These are phyloP conservation scores for Pseudonitzschia delicatissima DNA, from an alignment of 108 stramenopile genomes.

Conservation along the genomic window DNA sequence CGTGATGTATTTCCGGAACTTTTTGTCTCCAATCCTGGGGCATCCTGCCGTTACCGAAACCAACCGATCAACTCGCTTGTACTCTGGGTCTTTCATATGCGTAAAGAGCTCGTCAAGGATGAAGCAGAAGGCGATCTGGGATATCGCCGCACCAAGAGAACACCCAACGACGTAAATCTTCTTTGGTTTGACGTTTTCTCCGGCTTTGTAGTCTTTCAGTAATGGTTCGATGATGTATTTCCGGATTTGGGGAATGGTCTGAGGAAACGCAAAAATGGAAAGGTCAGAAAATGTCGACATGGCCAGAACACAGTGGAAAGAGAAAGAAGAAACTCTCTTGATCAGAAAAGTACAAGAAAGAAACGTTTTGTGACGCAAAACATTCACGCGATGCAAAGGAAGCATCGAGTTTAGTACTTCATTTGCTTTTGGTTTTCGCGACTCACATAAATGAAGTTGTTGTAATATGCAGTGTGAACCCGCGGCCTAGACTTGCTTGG, in stretches of 20 bases:
- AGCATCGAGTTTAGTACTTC: not conserved
- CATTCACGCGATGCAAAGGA: not conserved
- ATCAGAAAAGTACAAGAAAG: not conserved
- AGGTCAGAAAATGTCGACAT: not conserved
- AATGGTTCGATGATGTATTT: constrained; percentile 26
- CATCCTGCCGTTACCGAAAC: constrained; percentile 25
- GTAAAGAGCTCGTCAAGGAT: constrained; percentile 12
- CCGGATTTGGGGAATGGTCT: constrained; percentile 22
- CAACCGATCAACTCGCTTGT: not conserved
- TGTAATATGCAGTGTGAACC: constrained; percentile 38
- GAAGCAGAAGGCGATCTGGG: constrained; percentile 28
- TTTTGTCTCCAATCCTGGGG: constrained; percentile 19
- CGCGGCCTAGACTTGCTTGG: constrained; percentile 20
- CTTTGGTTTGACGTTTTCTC: constrained; percentile 20
- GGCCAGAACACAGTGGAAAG: not conserved
- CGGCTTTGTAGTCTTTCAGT: constrained; percentile 9
- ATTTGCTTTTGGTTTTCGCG: not conserved
- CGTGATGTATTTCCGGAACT: constrained; percentile 10
- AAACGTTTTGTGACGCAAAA: not conserved
- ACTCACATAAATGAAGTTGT: constrained; percentile 22
- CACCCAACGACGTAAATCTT: constrained; percentile 37
- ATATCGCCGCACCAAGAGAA: constrained; percentile 28
- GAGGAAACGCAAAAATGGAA: not conserved
- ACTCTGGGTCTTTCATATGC: constrained; percentile 2
- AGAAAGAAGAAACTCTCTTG: not conserved